Conservation (phyloP, 345 rosid genomes). For the Kernera saxatilis region DNA sequence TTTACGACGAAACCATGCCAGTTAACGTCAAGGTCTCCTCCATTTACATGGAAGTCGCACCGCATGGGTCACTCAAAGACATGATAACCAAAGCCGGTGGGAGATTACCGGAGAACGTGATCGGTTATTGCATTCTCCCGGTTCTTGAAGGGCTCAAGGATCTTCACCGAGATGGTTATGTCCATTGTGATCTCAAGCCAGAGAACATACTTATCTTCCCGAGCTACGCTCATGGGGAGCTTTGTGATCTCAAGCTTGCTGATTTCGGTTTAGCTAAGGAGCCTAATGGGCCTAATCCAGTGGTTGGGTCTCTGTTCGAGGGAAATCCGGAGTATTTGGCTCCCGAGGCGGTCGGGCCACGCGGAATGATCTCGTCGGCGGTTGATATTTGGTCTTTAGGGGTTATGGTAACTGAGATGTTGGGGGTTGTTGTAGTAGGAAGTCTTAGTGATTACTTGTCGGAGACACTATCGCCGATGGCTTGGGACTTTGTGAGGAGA, state of each 20-base stretch:
- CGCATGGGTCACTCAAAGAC: constrained; percentile 8
- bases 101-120: background rate
- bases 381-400: constrained; percentile 19
- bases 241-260: constrained; percentile 10
- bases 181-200: constrained; percentile 3
- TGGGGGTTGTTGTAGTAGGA: background rate
- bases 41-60: constrained; percentile 16
- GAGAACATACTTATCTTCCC: constrained; percentile 13
- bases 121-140: background rate
- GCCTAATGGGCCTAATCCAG: constrained; percentile 5
- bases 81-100: background rate
- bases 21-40: background rate
- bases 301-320: background rate
- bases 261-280: constrained; percentile 4
- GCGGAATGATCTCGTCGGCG: background rate
- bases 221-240: constrained; percentile 10
- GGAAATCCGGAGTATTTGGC: background rate
- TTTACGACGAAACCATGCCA: background rate
- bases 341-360: background rate
- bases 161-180: background rate
- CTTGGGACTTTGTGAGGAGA: background rate
- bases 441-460: background rate
- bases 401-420: background rate
- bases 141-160: constrained; percentile 10
- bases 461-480: background rate